Base-by-base conservation (phyloP, 1,284 basidiomycete species). In the Papiliotrema fonsecae region DNA sequence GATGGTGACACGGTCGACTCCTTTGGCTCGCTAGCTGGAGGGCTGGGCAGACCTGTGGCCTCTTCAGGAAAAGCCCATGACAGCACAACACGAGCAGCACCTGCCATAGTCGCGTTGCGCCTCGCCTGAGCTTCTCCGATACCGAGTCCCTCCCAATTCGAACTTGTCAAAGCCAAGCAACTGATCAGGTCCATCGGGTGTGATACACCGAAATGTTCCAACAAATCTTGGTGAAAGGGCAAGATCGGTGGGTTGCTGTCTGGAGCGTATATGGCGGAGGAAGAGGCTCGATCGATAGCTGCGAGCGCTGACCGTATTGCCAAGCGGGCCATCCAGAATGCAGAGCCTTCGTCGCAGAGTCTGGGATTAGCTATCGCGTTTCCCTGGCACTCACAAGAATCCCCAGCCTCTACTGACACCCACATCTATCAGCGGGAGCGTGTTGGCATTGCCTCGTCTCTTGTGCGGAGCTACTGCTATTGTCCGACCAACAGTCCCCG, bases 321-420 rank as follows among this genome's bases (percentile, higher is more conserved):
- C 4, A 65, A 52, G 14, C 69, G 61, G 16, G 67, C 69, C 35
- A 69, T 50, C 63, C 62, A 69, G 55, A 65, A 69, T 2, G 69
- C 69, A 0, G 60, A 62, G 1, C 69, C 69, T 55, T 70, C 69
- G 50, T 70, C 67, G 50, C 62, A 61, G 19, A 70, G 59, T 11
- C 61, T 61, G 37, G 35, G n/a, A 36, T 36, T 7, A 35, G 47
- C 42, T 19, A 37, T 27, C 9, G n/a, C n/a, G 24, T 25, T 21
- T 18, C 6, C 6, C 46, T 34, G 14, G 7, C 11, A 56, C 58
- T 57, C 36, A 67, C 67, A 68, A 45, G 47, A 63, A 64, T 5
- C 69, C 69, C 69, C 69, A 70, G 6, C 69, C 69, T 27, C 63
- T 45, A 3, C 58, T 52, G 1, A 61, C 54, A 11, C 56, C 69